Evolutionary conservation across 345 rosid genomes (phyloP), one percentile per base, ranked within the genome.

Genomic region (Carallia brachiata): DNA sequence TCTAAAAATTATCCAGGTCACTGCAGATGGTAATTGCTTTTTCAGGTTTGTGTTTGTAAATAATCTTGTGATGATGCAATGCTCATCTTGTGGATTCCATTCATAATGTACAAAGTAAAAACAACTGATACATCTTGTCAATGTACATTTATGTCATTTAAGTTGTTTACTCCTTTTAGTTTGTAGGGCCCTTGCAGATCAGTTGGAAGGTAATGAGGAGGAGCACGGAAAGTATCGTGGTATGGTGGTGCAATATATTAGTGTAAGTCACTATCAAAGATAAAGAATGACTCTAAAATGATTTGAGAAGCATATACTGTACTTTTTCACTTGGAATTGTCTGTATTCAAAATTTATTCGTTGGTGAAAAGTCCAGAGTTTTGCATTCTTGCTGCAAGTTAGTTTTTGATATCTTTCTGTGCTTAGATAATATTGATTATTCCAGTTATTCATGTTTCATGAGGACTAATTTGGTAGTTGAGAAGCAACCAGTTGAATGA

Each of bases 1-100:
- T 15, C 85, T 94, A 58, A 80, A 88, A 78, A 86, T 91, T 36
- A 77, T 91, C 73, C 82, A 88, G 70, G 87, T 94, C 34, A 91
- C 96, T 30, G 83, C 97, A 28, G 98, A 94, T 70, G 97, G 98
- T 82, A 94, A 91, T 79, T 91, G 97, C 79, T 88, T 94, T 78
- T 94, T 94, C 95, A 91, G 98, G 97, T 94, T 75, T 36, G 90
- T 84, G 71, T 73, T 52, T 75, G 23, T 65, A 40, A 18, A 47
- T 64, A n/a, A 16, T 4, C 17, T 8, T n/a, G 8, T 62, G 17
- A 28, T 67, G 75, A 7, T 56, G 39, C 37, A 58, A 7, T 53
- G 32, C 48, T 37, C 55, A 8, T 8, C 12, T 28, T 40, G 3
- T 39, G 10, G 37, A 12, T 27, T 36, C 19, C 52, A 15, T 68